Evolutionary conservation across 1,284 basidiomycete genomes (phyloP).

Genomic region (Cryptococcus sp.): DNA sequence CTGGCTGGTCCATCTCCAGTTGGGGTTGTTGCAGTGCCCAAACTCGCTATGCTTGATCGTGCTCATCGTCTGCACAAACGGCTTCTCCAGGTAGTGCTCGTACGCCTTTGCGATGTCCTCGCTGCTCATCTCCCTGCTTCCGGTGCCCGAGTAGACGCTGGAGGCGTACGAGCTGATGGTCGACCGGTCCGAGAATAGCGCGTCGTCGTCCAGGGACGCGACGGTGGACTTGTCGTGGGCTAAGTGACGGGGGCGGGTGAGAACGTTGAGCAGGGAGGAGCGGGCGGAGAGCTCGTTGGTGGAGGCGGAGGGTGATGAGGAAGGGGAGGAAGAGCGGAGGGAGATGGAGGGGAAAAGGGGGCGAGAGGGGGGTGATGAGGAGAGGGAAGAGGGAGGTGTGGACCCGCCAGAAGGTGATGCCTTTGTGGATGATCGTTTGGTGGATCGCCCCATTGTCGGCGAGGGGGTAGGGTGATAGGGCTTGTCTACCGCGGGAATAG

Average conservation of each 20-base stretch:
- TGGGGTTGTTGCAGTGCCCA: constrained; percentile 48
- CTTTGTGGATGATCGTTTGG: constrained; percentile 4
- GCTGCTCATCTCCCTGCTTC: constrained; percentile 9
- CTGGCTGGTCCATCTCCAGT: constrained; percentile 49
- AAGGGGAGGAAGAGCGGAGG: constrained; percentile 14
- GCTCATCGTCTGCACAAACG: constrained; percentile 36
- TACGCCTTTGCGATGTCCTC: constrained; percentile 41
- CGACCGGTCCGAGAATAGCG: constrained; percentile 35
- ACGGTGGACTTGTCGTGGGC: constrained; percentile 14
- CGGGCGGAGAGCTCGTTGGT: constrained; percentile 23
- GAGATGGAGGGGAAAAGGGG: constrained; percentile 15
- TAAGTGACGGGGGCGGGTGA: constrained; percentile 29
- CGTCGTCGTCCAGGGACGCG: constrained; percentile 26
- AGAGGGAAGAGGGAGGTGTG: constrained; percentile 19
- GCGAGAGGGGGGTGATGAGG: constrained; percentile 15
- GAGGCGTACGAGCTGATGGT: constrained; percentile 42
- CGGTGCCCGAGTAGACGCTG: constrained; percentile 17
- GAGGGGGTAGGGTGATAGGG: background rate
- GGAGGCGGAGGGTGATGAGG: background rate
- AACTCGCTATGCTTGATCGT: constrained; percentile 48
- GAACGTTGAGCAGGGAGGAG: constrained; percentile 36
- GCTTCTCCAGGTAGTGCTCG: constrained; percentile 40
- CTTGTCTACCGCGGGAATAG: background rate
- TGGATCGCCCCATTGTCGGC: constrained; percentile 9
- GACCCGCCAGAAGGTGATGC: constrained; percentile 11